Evolutionary conservation across 2,329 filamentous ascomycete species (phyloP), one percentile per base, ranked within the genome.

Genomic region (Periglandula ipomoeae): DNA sequence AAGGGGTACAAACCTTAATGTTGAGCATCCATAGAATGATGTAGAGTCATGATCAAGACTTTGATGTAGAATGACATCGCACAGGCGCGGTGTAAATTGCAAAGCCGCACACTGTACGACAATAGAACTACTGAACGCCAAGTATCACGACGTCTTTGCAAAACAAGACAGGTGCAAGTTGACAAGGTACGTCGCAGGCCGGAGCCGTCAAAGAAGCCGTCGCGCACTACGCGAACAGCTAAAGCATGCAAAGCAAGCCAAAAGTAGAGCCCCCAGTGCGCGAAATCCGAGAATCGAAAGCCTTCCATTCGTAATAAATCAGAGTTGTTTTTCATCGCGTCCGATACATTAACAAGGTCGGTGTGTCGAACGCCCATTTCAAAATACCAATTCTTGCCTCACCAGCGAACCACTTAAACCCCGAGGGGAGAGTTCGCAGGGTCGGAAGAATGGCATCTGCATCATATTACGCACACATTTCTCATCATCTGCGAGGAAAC

Each of bases 341-440:
- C 83, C 91, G 90, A 88, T 78, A 72, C 74, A 72, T 79, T 88
- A 94, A 96, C 89, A 97, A 96, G 91, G 85, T 83, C 78, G 67
- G 78, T 95, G 91, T 96, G 93, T 88, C 91, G 89, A 87, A 96
- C 93, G 89, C 93, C 84, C 79, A 89, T 89, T 83, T 97, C 93
- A 98, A 80, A 75, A 81, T 85, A 72, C 79, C 81, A 71, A 49
- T 71, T 72, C 74, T 40, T 70, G 70, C 75, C 71, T 74, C 71
- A 69, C 81, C 78, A 72, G 71, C 78, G 76, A 76, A 85, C 88
- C 91, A 78, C 93, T 96, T 89, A 68, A 87, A 89, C 90, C 87
- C 82, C 73, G 71, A 78, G 72, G 82, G 84, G 85, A 96, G 90
- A 91, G 88, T 87, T 77, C 73, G 72, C 73, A 73, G 77, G 73